Evolutionary conservation across 139 green algal genomes (phyloP).

Genomic region (Chara braunii): DNA sequence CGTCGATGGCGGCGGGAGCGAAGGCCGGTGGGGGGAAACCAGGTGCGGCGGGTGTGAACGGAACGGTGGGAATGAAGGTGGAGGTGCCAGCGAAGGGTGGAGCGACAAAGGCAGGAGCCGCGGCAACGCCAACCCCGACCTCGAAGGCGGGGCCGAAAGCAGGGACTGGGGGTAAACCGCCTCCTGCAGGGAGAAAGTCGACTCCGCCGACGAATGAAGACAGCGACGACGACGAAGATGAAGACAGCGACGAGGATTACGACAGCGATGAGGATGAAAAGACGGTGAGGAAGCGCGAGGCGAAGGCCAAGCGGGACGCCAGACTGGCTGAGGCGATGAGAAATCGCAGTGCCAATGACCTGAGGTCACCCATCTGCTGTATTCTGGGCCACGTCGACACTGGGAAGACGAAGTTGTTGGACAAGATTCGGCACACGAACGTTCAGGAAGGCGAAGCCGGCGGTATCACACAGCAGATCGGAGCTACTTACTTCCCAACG

Average conservation of each 20-base stretch:
- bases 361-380: slow-evolving; percentile 97
- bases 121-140: background rate
- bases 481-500: slow-evolving; percentile 89
- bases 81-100: background rate
- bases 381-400: slow-evolving; percentile 99
- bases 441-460: slow-evolving; percentile 96
- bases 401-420: slow-evolving; percentile 98
- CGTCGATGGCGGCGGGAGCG: background rate
- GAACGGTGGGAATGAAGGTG: slow-evolving; percentile 6
- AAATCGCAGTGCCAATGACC: slow-evolving; percentile 49
- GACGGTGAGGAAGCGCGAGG: slow-evolving; percentile 14
- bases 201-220: slow-evolving; percentile 35
- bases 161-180: background rate
- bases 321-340: slow-evolving; percentile 17
- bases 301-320: slow-evolving; percentile 20
- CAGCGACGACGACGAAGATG: slow-evolving; percentile 39
- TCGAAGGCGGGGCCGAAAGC: slow-evolving; percentile 3
- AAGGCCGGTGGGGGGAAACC: background rate
- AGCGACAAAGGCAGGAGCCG: slow-evolving; percentile 7
- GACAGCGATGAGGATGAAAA: slow-evolving; percentile 20
- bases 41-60: slow-evolving; percentile 3
- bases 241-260: slow-evolving; percentile 48
- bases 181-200: background rate
- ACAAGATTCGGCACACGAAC: slow-evolving; percentile 95
- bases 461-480: slow-evolving; percentile 99